A percentile compares a stretch with the other conserved stretches of the same genome.
These are phyloP conservation scores for Lactifluus subvellereus DNA, from an alignment of 768 basidiomycete genomes.

Conservation along the genomic window DNA sequence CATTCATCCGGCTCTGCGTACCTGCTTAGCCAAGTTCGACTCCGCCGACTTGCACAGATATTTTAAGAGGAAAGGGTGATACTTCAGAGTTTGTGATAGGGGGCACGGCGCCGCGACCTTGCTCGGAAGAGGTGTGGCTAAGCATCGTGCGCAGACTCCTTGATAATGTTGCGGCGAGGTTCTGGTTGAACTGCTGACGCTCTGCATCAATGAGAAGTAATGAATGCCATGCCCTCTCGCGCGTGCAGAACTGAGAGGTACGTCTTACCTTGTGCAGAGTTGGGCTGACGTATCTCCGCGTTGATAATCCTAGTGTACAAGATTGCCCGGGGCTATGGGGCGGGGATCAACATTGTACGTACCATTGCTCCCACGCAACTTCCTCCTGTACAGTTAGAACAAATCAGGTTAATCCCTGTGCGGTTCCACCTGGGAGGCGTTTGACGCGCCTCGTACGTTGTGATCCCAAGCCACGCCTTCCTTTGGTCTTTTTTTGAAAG, in stretches of 20 bases:
- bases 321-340: not conserved
- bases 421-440: not conserved
- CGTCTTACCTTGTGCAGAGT: slow-evolving; percentile 50
- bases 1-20: not conserved
- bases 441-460: slow-evolving; percentile 36
- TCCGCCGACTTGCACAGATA: slow-evolving; percentile 63
- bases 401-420: not conserved
- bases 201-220: slow-evolving; percentile 29
- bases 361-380: slow-evolving; percentile 87
- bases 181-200: slow-evolving; percentile 47
- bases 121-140: slow-evolving; percentile 71
- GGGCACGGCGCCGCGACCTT: slow-evolving; percentile 68
- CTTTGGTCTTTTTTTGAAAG: slow-evolving; percentile 73
- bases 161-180: slow-evolving; percentile 55
- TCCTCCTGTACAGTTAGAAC: slow-evolving; percentile 49
- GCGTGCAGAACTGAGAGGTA: not conserved
- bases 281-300: slow-evolving; percentile 70
- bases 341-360: slow-evolving; percentile 1
- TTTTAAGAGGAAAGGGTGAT: slow-evolving; percentile 75
- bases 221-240: not conserved
- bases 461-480: slow-evolving; percentile 71
- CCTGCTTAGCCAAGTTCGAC: slow-evolving; percentile 45
- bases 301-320: slow-evolving; percentile 58
- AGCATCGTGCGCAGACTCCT: slow-evolving; percentile 68
- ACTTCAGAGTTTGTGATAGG: slow-evolving; percentile 67